A percentile compares a stretch with the other conserved stretches of the same genome.
Evolutionary conservation across 1,139 yeast species (phyloP).

Genomic region (Debaryomycetaceae sp.): DNA sequence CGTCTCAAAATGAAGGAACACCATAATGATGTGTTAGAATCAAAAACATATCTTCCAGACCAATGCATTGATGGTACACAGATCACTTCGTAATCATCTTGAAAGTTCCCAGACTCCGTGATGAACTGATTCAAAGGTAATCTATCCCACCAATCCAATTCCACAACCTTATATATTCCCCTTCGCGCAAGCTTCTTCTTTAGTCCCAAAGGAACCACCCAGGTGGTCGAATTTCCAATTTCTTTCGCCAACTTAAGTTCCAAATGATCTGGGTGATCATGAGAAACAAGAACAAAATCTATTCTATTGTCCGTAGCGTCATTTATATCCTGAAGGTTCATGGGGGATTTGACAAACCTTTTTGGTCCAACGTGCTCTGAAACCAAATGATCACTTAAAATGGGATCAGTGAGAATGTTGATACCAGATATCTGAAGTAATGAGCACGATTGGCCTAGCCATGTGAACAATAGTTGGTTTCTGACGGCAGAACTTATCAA

Average conservation of each 20-base stretch:
- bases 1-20: slow-evolving; percentile 72
- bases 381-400: slow-evolving; percentile 67
- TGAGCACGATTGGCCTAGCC: slow-evolving; percentile 93
- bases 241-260: slow-evolving; percentile 58
- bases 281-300: slow-evolving; percentile 76
- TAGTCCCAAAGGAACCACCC: slow-evolving; percentile 88
- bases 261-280: slow-evolving; percentile 93
- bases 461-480: slow-evolving; percentile 64
- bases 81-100: slow-evolving; percentile 68
- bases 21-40: slow-evolving; percentile 82
- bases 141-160: slow-evolving; percentile 92
- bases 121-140: slow-evolving; percentile 38
- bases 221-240: slow-evolving; percentile 59
- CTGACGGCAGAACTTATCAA: slow-evolving; percentile 22
- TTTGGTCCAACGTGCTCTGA: slow-evolving; percentile 72
- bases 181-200: slow-evolving; percentile 52
- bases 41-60: slow-evolving; percentile 81
- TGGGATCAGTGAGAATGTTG: slow-evolving; percentile 80
- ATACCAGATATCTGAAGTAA: slow-evolving; percentile 68
- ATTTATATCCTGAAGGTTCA: slow-evolving; percentile 60
- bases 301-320: slow-evolving; percentile 45
- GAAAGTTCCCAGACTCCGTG: slow-evolving; percentile 17
- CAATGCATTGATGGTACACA: slow-evolving; percentile 98
- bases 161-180: slow-evolving; percentile 59
- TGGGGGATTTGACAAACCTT: slow-evolving; percentile 71